Base-by-base conservation (phyloP, 1,284 basidiomycete species). In the Pseudomicrostroma phylloplanum region DNA sequence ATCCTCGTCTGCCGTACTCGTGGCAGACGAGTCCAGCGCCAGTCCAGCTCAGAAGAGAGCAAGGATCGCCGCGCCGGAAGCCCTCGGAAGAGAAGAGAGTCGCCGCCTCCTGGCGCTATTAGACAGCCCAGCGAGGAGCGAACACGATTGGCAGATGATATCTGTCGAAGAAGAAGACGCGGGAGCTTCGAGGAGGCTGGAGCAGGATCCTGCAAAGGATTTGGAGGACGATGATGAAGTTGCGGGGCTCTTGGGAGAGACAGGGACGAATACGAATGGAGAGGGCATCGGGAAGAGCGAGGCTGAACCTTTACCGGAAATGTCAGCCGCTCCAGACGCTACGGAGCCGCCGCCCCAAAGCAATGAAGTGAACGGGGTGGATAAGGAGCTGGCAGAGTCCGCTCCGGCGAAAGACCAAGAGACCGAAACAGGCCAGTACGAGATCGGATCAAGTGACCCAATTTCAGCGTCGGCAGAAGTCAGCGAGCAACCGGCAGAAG, bases 1-100 rank as follows among this genome's bases (percentile, higher is more conserved):
- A 48, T 12, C 15, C 43, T 21, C 43, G 4, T n/a, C 43, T 21
- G 21, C 43, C 3, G 30, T 36, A 9, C 4, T 3, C 9, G 30
- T 36, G 30, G 30, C 30, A 36, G 30, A 36, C 30, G 30, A 36
- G 30, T 21, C 43, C 12, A 6, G 6, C 8, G 4, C 51, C 51
- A 23, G 21, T 15, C 51, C 51, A 26, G 51, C 51, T 15, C 19
- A 54, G 51, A 54, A 54, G 51, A 19, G 51, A 19, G 51, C 51
- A 13, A 17, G 51, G 13, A 54, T 54, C 6, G 51, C n/a, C 51
- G 17, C 51, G 51, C 51, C 51, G 4, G 51, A 54, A 6, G 19
- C 51, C 7, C 15, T 54, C 7, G 51, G 51, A 8, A 17, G 51
- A 17, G 51, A 54, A 6, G 51, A 54, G 21, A 54, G 51, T 26